Conservation (phyloP, 2,329 filamentous ascomycete species). For the Xylariaceae sp. region DNA sequence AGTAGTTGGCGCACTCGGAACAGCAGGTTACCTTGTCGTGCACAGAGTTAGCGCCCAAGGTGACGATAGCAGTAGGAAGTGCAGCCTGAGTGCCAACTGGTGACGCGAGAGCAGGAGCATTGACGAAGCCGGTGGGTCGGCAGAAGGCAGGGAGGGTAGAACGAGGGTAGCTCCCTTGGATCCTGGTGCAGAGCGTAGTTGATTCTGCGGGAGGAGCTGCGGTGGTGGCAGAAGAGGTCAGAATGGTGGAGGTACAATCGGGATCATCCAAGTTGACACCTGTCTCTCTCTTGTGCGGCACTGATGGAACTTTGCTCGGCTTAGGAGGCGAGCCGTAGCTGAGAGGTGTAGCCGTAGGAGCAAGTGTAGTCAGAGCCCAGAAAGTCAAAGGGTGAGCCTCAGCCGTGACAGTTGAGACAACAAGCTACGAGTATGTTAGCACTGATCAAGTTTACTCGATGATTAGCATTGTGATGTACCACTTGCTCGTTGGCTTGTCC, state of each 20-base stretch:
- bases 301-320: conserved; percentile 35
- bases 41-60: conserved; percentile 33
- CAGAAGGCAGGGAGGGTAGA: conserved; percentile 42
- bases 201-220: background rate
- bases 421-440: conserved; percentile 20
- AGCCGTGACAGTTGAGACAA: conserved; percentile 36
- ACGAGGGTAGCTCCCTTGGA: conserved; percentile 34
- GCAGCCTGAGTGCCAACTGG: background rate
- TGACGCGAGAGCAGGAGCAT: conserved; percentile 31
- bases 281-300: conserved; percentile 33
- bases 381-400: conserved; percentile 41
- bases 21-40: conserved; percentile 42
- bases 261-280: conserved; percentile 29
- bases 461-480: conserved; percentile 6
- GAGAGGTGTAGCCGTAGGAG: conserved; percentile 33
- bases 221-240: background rate
- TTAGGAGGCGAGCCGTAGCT: conserved; percentile 37
- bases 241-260: background rate
- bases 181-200: conserved; percentile 32
- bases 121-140: conserved; percentile 37
- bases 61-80: conserved; percentile 34
- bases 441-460: background rate
- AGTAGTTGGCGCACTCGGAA: conserved; percentile 38
- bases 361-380: conserved; percentile 32
- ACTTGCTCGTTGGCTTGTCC: conserved; percentile 5